Evolutionary conservation across 2,329 filamentous ascomycete species (phyloP), one percentile per base, ranked within the genome.

Genomic region (Arthrobotrys iridis): DNA sequence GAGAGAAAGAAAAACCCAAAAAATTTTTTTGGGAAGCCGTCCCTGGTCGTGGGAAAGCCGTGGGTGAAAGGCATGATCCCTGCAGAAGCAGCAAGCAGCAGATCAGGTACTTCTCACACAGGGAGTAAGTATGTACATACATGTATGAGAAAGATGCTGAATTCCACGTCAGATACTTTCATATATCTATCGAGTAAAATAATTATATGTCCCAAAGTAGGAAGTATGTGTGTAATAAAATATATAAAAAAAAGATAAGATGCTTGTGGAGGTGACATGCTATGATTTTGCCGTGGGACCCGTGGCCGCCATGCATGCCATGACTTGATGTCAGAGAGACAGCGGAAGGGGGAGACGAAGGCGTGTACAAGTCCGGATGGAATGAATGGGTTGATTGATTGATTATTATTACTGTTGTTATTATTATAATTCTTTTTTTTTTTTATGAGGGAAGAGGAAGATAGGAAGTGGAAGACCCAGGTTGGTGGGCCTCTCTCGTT

Each of bases 401-500:
- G n/a, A n/a, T n/a, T n/a, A n/a, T n/a, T n/a, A n/a, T n/a, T n/a
- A n/a, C n/a, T n/a, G n/a, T n/a, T n/a, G n/a, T n/a, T n/a, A n/a
- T n/a, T n/a, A n/a, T n/a, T n/a, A n/a, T n/a, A n/a, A n/a, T n/a
- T n/a, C n/a, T n/a, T n/a, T n/a, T n/a, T n/a, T n/a, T n/a, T n/a
- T n/a, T n/a, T n/a, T 33, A 1, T 58, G 30, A 20, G 22, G 15
- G 10, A 35, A n/a, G 28, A 40, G 48, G 22, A 33, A n/a, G 26
- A 28, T 33, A 33, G 48, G 24, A 63, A 63, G 30, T n/a, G 62
- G n/a, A 50, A 63, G 62, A 74, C 46, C 70, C 70, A 46, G 70
- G 70, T 74, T 74, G 62, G 70, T 67, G 70, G 70, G 70, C 67
- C 67, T 28, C 67, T 28, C 67, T 26, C 28, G 37, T 64, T 57